These are phyloP conservation scores for Gossypium anomalum DNA, from an alignment of 345 rosid species.

Conservation along the genomic window DNA sequence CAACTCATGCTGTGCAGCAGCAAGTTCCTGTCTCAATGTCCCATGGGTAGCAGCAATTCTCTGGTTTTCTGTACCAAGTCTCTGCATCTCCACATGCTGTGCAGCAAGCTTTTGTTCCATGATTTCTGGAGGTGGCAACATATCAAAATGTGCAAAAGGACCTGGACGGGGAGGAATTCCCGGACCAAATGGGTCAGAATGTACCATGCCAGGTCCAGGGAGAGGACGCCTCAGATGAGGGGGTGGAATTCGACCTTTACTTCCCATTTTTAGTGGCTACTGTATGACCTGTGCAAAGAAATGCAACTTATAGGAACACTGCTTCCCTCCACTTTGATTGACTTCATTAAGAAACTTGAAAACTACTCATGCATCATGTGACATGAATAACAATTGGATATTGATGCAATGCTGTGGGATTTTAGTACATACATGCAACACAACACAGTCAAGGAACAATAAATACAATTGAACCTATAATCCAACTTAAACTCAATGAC, in stretches of 20 bases:
- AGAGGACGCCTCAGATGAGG: constrained; percentile 60
- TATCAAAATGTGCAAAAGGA: constrained; percentile 53
- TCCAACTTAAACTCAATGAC: not conserved
- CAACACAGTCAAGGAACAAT: not conserved
- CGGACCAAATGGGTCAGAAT: constrained; percentile 48
- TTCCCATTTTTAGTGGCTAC: constrained; percentile 47
- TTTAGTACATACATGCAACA: not conserved
- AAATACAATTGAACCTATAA: not conserved
- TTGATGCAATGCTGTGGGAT: not conserved
- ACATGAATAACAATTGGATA: not conserved
- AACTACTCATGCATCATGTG: constrained; percentile 4
- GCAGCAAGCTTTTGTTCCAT: constrained; percentile 85
- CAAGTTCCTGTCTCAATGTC: constrained; percentile 73
- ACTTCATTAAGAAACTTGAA: not conserved
- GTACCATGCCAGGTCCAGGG: constrained; percentile 54
- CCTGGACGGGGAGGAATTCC: constrained; percentile 48
- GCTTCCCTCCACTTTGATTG: not conserved
- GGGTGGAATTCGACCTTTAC: constrained; percentile 77
- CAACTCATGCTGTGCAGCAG: constrained; percentile 87
- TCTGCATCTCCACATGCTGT: constrained; percentile 83
- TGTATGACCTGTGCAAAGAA: constrained; percentile 19
- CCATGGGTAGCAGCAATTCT: constrained; percentile 81
- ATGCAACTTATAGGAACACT: not conserved
- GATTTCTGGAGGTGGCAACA: constrained; percentile 76
- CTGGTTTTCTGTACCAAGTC: constrained; percentile 85